phyloP scores from a whole-genome alignment of 805 yeast species.

The Schizosaccharomyces octosporus region DNA sequence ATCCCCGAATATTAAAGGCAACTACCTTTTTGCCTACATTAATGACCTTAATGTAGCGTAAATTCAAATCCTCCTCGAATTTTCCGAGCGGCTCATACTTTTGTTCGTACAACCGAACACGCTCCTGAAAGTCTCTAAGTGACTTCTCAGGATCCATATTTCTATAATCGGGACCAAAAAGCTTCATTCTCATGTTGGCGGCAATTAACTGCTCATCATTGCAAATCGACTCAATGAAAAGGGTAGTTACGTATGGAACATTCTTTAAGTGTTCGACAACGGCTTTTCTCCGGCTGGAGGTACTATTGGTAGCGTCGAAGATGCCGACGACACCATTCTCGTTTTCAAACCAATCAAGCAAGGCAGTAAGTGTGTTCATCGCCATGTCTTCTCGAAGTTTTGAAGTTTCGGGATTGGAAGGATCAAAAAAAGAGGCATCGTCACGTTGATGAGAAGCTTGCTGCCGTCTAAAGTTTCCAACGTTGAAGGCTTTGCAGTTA shows the following conservation, averaged over 20 bases:
- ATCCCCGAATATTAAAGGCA: constrained; percentile 69
- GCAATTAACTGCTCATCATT: constrained; percentile 58
- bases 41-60: constrained; percentile 82
- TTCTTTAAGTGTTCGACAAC: constrained; percentile 21
- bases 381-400: constrained; percentile 83
- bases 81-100: constrained; percentile 83
- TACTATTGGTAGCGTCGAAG: constrained; percentile 80
- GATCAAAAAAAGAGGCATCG: constrained; percentile 65
- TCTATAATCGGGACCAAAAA: constrained; percentile 80
- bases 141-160: constrained; percentile 67
- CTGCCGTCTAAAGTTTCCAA: constrained; percentile 69
- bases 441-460: constrained; percentile 19
- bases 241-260: constrained; percentile 33
- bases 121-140: constrained; percentile 51
- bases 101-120: constrained; percentile 60
- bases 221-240: constrained; percentile 71
- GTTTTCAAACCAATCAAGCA: constrained; percentile 52
- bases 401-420: constrained; percentile 41
- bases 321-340: constrained; percentile 84
- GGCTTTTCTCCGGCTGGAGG: constrained; percentile 41
- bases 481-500: constrained; percentile 73
- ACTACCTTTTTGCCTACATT: constrained; percentile 88
- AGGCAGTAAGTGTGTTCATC: constrained; percentile 65
- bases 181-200: constrained; percentile 57
- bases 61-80: constrained; percentile 32